Conservation (phyloP, 2,329 filamentous ascomycete genomes). For the Fusarium napiforme region DNA sequence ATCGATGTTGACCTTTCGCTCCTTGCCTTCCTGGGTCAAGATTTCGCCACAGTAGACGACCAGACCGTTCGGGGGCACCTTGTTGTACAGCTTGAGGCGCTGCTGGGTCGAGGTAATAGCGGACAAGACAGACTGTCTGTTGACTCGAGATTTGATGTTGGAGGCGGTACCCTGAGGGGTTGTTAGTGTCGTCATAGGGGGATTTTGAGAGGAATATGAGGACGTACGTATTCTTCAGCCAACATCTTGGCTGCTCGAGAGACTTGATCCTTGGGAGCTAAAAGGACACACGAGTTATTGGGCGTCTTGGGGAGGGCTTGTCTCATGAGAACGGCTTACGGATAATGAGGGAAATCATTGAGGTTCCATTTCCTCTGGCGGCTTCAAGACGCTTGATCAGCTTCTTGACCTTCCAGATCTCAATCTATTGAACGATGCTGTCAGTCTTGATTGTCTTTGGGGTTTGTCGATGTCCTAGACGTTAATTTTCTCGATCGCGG, state of each 20-base stretch:
- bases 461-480: constrained; percentile 3
- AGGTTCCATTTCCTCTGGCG: constrained; percentile 97
- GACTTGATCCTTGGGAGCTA: constrained; percentile 97
- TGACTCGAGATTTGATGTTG: constrained; percentile 99
- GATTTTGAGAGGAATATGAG: background rate
- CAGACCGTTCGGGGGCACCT: constrained; percentile 96
- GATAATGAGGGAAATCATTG: constrained; percentile 99
- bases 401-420: constrained; percentile 99
- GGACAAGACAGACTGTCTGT: constrained; percentile 95
- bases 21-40: constrained; percentile 97
- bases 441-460: constrained; percentile 29
- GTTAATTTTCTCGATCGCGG: constrained; percentile 44
- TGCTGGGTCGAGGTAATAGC: constrained; percentile 99
- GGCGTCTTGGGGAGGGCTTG: constrained; percentile 29
- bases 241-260: constrained; percentile 98
- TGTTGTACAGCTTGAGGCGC: constrained; percentile 98
- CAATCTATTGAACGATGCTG: constrained; percentile 60
- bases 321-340: constrained; percentile 66
- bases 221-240: constrained; percentile 96
- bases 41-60: constrained; percentile 99
- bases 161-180: constrained; percentile 86
- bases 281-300: constrained; percentile 39
- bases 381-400: constrained; percentile 98
- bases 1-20: constrained; percentile 99
- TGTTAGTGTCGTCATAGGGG: constrained; percentile 32